Evolutionary conservation across 768 basidiomycete genomes (phyloP).

Genomic region (Amanita jacksonii): DNA sequence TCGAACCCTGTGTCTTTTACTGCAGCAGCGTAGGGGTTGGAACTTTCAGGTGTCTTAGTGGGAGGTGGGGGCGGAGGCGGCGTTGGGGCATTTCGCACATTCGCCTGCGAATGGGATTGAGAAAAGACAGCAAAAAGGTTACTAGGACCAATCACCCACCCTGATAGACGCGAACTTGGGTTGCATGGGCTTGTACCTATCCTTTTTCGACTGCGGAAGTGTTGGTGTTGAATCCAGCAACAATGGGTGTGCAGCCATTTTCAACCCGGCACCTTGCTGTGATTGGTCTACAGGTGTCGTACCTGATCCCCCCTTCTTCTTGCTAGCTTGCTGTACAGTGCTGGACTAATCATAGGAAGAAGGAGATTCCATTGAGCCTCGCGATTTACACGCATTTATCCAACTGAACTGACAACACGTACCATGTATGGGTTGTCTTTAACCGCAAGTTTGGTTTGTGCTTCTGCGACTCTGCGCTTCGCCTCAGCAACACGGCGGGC

Average conservation of each 20-base stretch:
- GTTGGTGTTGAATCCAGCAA: slow-evolving; percentile 58
- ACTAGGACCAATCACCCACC: slow-evolving; percentile 30
- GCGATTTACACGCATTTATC: background rate
- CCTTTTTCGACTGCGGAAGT: slow-evolving; percentile 70
- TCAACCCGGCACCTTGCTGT: slow-evolving; percentile 75
- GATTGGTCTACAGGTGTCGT: slow-evolving; percentile 41
- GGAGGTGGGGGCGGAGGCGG: slow-evolving; percentile 39
- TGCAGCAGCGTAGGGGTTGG: slow-evolving; percentile 75
- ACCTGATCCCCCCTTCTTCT: slow-evolving; percentile 37
- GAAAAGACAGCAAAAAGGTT: background rate
- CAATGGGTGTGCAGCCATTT: slow-evolving; percentile 87
- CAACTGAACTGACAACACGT: slow-evolving; percentile 13
- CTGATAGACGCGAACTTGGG: slow-evolving; percentile 97
- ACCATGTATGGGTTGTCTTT: slow-evolving; percentile 90
- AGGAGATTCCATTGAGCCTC: too few relatives aligned
- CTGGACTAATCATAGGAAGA: too few relatives aligned
- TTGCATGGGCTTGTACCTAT: slow-evolving; percentile 96
- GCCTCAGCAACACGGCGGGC: slow-evolving; percentile 74
- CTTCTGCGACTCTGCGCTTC: slow-evolving; percentile 74
- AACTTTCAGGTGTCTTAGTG: slow-evolving; percentile 29
- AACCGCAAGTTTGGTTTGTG: slow-evolving; percentile 63
- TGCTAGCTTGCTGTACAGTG: slow-evolving; percentile 33
- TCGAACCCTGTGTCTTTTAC: slow-evolving; percentile 60
- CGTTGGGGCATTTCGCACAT: slow-evolving; percentile 65
- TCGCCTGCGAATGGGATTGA: slow-evolving; percentile 36